Percentiles rank a stretch among this genome's conserved stretches.
Evolutionary conservation across 2,329 filamentous ascomycete species (phyloP).

Genomic region (Exophiala mesophila): DNA sequence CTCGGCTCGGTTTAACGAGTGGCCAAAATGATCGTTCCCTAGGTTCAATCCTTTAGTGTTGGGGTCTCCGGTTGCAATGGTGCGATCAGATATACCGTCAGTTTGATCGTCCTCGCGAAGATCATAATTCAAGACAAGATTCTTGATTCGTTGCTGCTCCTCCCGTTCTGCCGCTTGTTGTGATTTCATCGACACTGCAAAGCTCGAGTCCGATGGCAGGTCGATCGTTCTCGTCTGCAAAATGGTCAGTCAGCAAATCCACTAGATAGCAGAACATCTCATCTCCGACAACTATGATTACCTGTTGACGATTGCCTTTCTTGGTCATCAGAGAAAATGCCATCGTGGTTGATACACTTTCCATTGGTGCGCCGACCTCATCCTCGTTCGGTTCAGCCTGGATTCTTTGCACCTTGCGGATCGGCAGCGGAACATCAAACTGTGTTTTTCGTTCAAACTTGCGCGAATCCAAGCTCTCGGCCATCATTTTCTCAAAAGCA

Average conservation of each 20-base stretch:
- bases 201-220: slow-evolving; percentile 78
- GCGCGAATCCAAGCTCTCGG: slow-evolving; percentile 89
- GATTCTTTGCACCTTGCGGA: slow-evolving; percentile 66
- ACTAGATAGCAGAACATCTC: background rate
- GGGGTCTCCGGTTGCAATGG: slow-evolving; percentile 34
- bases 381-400: slow-evolving; percentile 37
- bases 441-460: slow-evolving; percentile 93
- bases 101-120: slow-evolving; percentile 75
- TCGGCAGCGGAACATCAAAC: slow-evolving; percentile 96
- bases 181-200: slow-evolving; percentile 91
- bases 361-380: slow-evolving; percentile 24
- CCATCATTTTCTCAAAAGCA: slow-evolving; percentile 97
- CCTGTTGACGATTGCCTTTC: slow-evolving; percentile 91
- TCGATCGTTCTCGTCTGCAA: slow-evolving; percentile 81
- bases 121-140: slow-evolving; percentile 92
- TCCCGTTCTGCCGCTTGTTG: slow-evolving; percentile 93
- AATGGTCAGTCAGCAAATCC: slow-evolving; percentile 13
- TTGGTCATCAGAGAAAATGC: slow-evolving; percentile 95
- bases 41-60: slow-evolving; percentile 33
- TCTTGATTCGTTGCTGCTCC: slow-evolving; percentile 98
- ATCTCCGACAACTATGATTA: slow-evolving; percentile 34
- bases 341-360: slow-evolving; percentile 60
- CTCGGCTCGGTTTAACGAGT: slow-evolving; percentile 40
- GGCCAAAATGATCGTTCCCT: slow-evolving; percentile 40
- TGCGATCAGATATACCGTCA: slow-evolving; percentile 60